Base-by-base conservation (phyloP, 306 rosid species). In the Corylus avellana region DNA sequence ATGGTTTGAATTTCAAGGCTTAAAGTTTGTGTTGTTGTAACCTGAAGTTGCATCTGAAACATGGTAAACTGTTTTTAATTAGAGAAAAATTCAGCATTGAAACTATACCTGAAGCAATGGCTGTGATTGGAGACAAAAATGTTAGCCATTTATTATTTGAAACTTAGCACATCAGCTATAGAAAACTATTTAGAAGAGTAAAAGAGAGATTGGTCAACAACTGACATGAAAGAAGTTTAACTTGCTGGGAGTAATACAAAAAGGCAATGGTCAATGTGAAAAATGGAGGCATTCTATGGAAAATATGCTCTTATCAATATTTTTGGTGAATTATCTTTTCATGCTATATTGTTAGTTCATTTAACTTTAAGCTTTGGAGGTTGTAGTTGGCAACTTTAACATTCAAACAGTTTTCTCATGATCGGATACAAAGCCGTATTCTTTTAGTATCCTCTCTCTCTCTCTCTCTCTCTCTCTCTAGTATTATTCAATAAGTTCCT, bases 1-100 rank as follows among this genome's bases (percentile, higher is more conserved):
- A 64, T 64, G 5, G 13, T 27, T 64, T 27, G 54, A 54, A 39
- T 77, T 70, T 54, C 70, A 54, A 79, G n/a, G 8, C 46, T 20
- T 77, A 13, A 54, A 10, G 4, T 39, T 63, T 63, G 46, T 18
- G 72, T n/a, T 68, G 7, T 42, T 39, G 12, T 42, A 42, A 39
- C 12, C 3, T 51, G 71, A 27, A 73, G 32, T 29, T 12, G 2
- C 35, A 46, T 25, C 18, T 66, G 62, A 47, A 44, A 73, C 50
- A 44, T 53, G 73, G 25, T 51, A 51, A 79, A 73, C 73, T 54
- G 75, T 16, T 74, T 54, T 44, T 8, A 35, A 18, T 57, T 8
- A 14, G 66, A 66, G 70, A 32, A n/a, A 56, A 54, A 61, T n/a
- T 4, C 2, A 9, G 61, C 25, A 1, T 6, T 0, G 58, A 20